These are phyloP conservation scores for Penicillium brasilianum DNA, from an alignment of 2,329 filamentous ascomycete genomes.

Conservation along the genomic window DNA sequence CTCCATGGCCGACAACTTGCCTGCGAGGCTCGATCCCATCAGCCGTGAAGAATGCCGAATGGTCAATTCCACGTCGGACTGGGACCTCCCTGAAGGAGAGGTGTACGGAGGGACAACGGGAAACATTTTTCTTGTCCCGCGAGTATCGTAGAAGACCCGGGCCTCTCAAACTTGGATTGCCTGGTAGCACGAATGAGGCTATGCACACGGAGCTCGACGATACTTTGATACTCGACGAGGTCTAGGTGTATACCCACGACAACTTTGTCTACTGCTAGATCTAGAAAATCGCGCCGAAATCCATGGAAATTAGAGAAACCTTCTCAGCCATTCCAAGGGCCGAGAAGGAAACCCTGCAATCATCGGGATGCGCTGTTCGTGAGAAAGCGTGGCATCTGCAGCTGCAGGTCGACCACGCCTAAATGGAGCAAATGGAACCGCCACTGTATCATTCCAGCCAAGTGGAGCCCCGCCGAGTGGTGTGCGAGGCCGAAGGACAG, in stretches of 20 bases:
- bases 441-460: slow-evolving; percentile 30
- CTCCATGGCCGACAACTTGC: slow-evolving; percentile 16
- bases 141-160: neutral
- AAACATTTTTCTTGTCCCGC: neutral
- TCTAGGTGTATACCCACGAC: neutral
- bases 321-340: neutral
- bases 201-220: too few species aligned
- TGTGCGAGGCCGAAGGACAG: slow-evolving; percentile 31
- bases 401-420: slow-evolving; percentile 33
- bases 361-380: slow-evolving; percentile 34
- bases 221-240: neutral
- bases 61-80: slow-evolving; percentile 23
- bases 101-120: neutral
- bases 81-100: slow-evolving; percentile 1
- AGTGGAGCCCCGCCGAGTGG: slow-evolving; percentile 35
- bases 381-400: slow-evolving; percentile 42
- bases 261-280: neutral
- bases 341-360: neutral
- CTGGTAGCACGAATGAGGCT: neutral
- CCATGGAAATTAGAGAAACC: neutral
- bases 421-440: slow-evolving; percentile 13
- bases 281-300: neutral
- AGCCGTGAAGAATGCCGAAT: slow-evolving; percentile 6
- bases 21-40: slow-evolving; percentile 8
- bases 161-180: neutral